Conservation (phyloP, 1,139 yeast species). For the Meyerozyma elateridarum region DNA sequence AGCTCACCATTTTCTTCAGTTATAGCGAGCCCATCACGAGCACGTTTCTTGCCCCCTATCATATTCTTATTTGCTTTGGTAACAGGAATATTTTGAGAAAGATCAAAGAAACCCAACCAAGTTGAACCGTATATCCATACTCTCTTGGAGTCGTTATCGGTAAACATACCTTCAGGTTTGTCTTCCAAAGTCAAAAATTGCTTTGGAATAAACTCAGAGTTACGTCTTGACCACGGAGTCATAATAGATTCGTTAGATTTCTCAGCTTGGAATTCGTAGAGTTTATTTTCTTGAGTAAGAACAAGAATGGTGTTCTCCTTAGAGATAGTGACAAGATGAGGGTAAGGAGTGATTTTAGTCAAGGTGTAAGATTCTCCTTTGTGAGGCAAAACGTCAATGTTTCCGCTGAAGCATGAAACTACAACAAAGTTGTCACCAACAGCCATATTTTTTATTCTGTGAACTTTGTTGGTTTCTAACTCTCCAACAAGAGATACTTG, state of each 20-base stretch:
- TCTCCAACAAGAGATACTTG: slow-evolving; percentile 36
- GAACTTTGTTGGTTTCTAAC: slow-evolving; percentile 20
- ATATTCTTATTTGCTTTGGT: slow-evolving; percentile 18
- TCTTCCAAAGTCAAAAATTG: slow-evolving; percentile 58
- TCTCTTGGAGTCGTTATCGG: slow-evolving; percentile 22
- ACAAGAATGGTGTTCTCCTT: slow-evolving; percentile 50
- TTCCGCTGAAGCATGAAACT: slow-evolving; percentile 56
- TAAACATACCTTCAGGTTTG: slow-evolving; percentile 70
- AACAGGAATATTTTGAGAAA: slow-evolving; percentile 54
- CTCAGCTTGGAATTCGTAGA: slow-evolving; percentile 56
- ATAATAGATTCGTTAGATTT: slow-evolving; percentile 30
- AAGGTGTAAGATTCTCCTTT: slow-evolving; percentile 20
- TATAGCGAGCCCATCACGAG: slow-evolving; percentile 57
- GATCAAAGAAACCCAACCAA: slow-evolving; percentile 77
- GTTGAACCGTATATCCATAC: slow-evolving; percentile 87
- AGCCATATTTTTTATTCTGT: slow-evolving; percentile 42
- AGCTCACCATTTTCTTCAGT: slow-evolving; percentile 29
- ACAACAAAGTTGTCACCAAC: slow-evolving; percentile 15
- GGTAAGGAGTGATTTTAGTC: slow-evolving; percentile 52
- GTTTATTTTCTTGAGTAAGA: slow-evolving; percentile 68
- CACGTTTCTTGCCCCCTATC: slow-evolving; percentile 44
- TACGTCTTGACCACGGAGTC: slow-evolving; percentile 77
- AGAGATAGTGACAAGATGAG: slow-evolving; percentile 63
- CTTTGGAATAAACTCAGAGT: slow-evolving; percentile 70
- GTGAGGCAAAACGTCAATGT: slow-evolving; percentile 49